These are phyloP conservation scores for Silene noctiflora DNA, from an alignment of 179 eudicot species.

Conservation along the genomic window DNA sequence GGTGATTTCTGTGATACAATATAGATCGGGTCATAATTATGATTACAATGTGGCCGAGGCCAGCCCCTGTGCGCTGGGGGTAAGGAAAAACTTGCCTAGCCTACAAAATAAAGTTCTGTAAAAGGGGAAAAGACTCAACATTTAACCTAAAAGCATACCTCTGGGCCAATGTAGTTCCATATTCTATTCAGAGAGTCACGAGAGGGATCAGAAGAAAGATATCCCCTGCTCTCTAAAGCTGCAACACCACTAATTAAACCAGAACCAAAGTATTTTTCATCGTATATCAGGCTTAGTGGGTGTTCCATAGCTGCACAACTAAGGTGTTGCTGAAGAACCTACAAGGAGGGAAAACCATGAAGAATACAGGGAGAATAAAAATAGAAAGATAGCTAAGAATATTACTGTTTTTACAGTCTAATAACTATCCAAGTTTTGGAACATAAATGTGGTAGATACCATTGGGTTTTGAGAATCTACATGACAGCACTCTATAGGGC, in stretches of 20 bases:
- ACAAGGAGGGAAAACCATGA: constrained; percentile 17
- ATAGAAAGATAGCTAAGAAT: background rate
- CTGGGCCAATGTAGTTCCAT: constrained; percentile 85
- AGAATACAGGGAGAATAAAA: constrained; percentile 10
- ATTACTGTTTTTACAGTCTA: background rate
- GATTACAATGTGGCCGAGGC: background rate
- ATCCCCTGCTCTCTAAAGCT: constrained; percentile 59
- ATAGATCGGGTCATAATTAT: background rate
- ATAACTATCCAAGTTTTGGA: background rate
- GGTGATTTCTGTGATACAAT: constrained; percentile 56
- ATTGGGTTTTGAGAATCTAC: constrained; percentile 79
- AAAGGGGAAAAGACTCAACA: background rate
- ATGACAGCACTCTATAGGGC: constrained; percentile 90
- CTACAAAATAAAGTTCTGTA: background rate
- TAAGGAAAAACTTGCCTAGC: background rate
- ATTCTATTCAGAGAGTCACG: constrained; percentile 45
- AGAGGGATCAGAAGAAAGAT: constrained; percentile 54
- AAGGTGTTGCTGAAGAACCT: constrained; percentile 94
- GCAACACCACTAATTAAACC: constrained; percentile 45
- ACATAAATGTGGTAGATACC: constrained; percentile 35
- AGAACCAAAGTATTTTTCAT: constrained; percentile 74
- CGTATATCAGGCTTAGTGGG: constrained; percentile 72
- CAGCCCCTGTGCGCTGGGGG: background rate
- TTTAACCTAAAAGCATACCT: constrained; percentile 43
- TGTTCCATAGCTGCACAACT: constrained; percentile 83